Base-by-base conservation (phyloP, 2,329 filamentous ascomycete genomes). In the Furcasterigmium sp. region DNA sequence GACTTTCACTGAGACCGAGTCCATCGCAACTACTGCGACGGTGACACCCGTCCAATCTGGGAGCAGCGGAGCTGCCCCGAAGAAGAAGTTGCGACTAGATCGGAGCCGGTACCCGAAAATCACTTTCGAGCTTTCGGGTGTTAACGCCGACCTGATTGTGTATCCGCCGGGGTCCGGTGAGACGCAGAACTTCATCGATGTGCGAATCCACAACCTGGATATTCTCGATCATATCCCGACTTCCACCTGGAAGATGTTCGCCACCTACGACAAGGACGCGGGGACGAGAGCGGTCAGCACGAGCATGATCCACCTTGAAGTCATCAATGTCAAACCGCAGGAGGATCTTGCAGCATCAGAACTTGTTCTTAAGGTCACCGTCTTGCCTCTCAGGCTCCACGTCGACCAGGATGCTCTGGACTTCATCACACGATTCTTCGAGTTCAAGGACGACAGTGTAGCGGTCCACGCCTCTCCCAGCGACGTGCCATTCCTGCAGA, bases 221-320 rank as follows among this genome's bases (percentile, higher is more conserved):
- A 83, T 98, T 14, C 95, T 93, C 49, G 93, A 98, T 61, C 89
- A 96, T 57, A 78, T 98, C 3, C 89, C 90, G 2, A 91, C 89
- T 0, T 98, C 93, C 4, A 96, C 91, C 0, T 98, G 94, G 94
- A 94, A 87, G 63, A 98, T 96, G 61, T 98, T 98, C 65, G 84
- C 89, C 13, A 97, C 91, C 0, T 96, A 95, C 55, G 87, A 95
- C 68, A 82, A 87, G 46, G 89, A 94, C 58, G 84, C 84, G 10
- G 87, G 87, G n/a, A 83, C 88, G 56, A 80, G 91, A 39, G 89
- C 97, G 64, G 85, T 87, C 63, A 85, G 84, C 15, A 85, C 85
- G 13, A 89, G 83, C 55, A 96, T 97, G 91, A 76, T 93, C 14
- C 90, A 95, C 57, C 69, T 97, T 8, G 87, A 96, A 59, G 70